Conservation (phyloP, 352 stramenopile genomes). For the Discostella stelligera region DNA sequence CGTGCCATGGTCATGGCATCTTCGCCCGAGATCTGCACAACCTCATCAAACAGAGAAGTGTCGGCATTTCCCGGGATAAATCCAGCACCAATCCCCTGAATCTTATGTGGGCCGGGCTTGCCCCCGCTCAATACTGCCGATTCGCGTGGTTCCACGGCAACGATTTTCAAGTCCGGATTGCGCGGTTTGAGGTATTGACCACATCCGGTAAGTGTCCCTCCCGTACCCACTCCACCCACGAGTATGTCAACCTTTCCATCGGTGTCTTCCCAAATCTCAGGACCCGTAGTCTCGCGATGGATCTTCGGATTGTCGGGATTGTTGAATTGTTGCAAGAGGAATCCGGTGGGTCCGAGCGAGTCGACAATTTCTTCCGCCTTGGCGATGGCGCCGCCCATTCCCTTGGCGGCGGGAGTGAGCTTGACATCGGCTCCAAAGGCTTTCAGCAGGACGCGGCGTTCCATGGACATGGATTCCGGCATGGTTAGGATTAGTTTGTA, state of each 20-base stretch:
- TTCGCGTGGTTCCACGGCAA: constrained; percentile 87
- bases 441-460: constrained; percentile 93
- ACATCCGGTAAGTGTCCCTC: constrained; percentile 89
- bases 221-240: constrained; percentile 88
- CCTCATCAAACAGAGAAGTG: constrained; percentile 87
- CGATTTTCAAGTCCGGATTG: constrained; percentile 86
- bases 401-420: constrained; percentile 87
- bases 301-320: constrained; percentile 94
- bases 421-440: constrained; percentile 90
- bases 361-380: constrained; percentile 83
- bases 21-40: constrained; percentile 89
- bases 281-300: constrained; percentile 82
- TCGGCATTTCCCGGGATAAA: constrained; percentile 92
- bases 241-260: constrained; percentile 89
- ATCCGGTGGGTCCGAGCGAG: constrained; percentile 60
- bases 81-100: constrained; percentile 91
- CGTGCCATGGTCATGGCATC: constrained; percentile 93
- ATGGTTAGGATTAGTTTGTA: constrained; percentile 94
- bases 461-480: constrained; percentile 94
- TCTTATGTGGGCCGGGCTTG: constrained; percentile 86
- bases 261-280: constrained; percentile 84
- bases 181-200: constrained; percentile 92
- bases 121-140: constrained; percentile 87
- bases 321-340: constrained; percentile 93
- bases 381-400: constrained; percentile 81